These are phyloP conservation scores for Steccherinum ochraceum DNA, from an alignment of 768 basidiomycete genomes.

Conservation along the genomic window DNA sequence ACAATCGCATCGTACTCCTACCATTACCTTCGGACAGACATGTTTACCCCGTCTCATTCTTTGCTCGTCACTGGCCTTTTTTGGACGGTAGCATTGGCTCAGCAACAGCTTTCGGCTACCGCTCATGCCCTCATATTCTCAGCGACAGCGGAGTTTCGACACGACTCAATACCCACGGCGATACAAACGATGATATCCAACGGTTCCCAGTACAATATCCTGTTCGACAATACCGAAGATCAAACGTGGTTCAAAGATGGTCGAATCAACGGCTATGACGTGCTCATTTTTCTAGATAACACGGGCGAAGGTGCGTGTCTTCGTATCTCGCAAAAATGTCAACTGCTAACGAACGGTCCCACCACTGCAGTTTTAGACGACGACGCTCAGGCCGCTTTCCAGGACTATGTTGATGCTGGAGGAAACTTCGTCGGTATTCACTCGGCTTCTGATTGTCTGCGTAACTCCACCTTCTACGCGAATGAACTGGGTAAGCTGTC, in stretches of 20 bases:
- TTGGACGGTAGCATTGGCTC: background rate
- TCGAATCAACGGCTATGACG: constrained; percentile 34
- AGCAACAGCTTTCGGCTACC: background rate
- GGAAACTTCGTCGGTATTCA: constrained; percentile 43
- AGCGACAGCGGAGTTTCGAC: constrained; percentile 37
- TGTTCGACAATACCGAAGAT: constrained; percentile 42
- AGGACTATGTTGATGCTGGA: constrained; percentile 36
- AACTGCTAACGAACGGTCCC: background rate
- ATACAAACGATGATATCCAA: constrained; percentile 30
- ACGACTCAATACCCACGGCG: constrained; percentile 46
- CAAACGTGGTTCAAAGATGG: constrained; percentile 32
- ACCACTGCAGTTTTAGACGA: constrained; percentile 33
- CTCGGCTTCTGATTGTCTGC: constrained; percentile 36
- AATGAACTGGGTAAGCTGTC: constrained; percentile 30
- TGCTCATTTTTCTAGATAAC: constrained; percentile 38
- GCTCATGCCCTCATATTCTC: constrained; percentile 27
- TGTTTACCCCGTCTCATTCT: background rate
- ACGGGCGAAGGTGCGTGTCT: constrained; percentile 35
- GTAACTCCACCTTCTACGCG: constrained; percentile 34
- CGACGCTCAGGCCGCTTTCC: constrained; percentile 32
- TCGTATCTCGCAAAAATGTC: background rate
- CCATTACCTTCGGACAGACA: too few species aligned
- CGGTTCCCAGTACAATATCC: constrained; percentile 25
- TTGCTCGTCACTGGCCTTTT: background rate
- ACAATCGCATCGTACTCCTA: too few species aligned